phyloP scores from a whole-genome alignment of 192 early-diverging fungal species.

The Mortierella hygrophila region DNA sequence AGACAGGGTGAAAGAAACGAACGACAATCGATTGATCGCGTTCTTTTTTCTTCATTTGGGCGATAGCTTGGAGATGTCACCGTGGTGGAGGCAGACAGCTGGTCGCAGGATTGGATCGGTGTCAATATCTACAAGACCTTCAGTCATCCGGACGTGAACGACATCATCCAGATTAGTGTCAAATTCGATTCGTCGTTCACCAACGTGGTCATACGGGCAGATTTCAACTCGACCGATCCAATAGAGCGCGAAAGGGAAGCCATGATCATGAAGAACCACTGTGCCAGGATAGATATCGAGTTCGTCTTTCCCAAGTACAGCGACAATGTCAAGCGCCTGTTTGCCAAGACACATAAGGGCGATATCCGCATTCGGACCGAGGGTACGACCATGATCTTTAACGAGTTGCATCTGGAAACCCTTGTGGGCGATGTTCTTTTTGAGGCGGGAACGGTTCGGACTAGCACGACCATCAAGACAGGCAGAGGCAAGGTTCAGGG shows the following conservation, averaged over 20 bases:
- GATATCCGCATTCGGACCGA: constrained; percentile 1
- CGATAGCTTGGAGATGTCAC: not conserved
- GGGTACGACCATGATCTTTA: not conserved
- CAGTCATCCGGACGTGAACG: not conserved
- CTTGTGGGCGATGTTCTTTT: not conserved
- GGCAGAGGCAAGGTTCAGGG: not conserved
- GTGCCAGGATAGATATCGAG: not conserved
- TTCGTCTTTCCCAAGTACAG: not conserved
- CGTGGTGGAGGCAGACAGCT: not conserved
- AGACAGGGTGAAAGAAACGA: not conserved
- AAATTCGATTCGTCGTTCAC: not conserved
- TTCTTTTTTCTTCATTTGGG: not conserved
- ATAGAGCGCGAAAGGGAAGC: not conserved
- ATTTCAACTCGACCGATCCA: not conserved
- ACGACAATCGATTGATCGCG: not conserved
- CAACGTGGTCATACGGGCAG: not conserved
- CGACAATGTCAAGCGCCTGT: not conserved
- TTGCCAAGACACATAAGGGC: not conserved
- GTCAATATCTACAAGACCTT: not conserved
- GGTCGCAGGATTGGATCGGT: not conserved
- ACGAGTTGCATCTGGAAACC: not conserved
- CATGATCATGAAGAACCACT: not conserved
- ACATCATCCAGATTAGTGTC: not conserved
- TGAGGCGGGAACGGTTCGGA: not conserved
- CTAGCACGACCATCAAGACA: not conserved